Conservation (phyloP, 2,329 filamentous ascomycete species). For the Purpureocillium lavendulum region DNA sequence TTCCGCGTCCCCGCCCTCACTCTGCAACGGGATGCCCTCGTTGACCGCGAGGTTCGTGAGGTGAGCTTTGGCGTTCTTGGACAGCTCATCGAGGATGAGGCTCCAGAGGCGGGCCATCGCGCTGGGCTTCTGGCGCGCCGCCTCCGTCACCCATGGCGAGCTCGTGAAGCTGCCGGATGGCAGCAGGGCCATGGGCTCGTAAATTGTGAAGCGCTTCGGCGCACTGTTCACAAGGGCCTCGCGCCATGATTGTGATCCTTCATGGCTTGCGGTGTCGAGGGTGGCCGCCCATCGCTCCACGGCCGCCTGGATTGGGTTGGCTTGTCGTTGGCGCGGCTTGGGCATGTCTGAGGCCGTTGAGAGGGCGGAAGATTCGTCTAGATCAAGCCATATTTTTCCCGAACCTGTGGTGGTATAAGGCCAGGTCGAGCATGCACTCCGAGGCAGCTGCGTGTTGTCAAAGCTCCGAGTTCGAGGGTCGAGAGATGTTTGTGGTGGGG, state of each 20-base stretch:
- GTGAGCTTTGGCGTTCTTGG: slow-evolving; percentile 25
- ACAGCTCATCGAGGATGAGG: slow-evolving; percentile 38
- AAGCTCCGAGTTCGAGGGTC: too few relatives aligned
- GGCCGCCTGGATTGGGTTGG: slow-evolving; percentile 22
- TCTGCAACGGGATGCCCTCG: slow-evolving; percentile 48
- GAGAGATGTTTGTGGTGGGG: too few relatives aligned
- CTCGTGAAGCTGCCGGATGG: slow-evolving; percentile 48
- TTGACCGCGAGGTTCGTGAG: slow-evolving; percentile 54
- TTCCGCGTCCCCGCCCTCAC: slow-evolving; percentile 26
- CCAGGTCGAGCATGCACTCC: too few relatives aligned
- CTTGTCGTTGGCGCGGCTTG: slow-evolving; percentile 12
- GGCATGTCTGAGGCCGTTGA: slow-evolving; percentile 13
- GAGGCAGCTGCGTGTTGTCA: too few relatives aligned
- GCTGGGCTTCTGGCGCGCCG: slow-evolving; percentile 17
- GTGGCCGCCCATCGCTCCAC: slow-evolving; percentile 18
- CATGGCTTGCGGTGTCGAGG: neutral
- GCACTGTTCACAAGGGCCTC: slow-evolving; percentile 28
- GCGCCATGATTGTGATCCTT: slow-evolving; percentile 7
- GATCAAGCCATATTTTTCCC: too few relatives aligned
- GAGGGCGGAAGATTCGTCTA: too few relatives aligned
- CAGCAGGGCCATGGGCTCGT: slow-evolving; percentile 53
- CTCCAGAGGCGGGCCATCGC: slow-evolving; percentile 34
- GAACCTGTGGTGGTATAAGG: too few relatives aligned
- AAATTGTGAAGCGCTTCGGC: slow-evolving; percentile 51
- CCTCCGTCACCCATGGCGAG: slow-evolving; percentile 27